phyloP scores from a whole-genome alignment of 2,329 filamentous ascomycete genomes.

The Paradendryphiella salina region DNA sequence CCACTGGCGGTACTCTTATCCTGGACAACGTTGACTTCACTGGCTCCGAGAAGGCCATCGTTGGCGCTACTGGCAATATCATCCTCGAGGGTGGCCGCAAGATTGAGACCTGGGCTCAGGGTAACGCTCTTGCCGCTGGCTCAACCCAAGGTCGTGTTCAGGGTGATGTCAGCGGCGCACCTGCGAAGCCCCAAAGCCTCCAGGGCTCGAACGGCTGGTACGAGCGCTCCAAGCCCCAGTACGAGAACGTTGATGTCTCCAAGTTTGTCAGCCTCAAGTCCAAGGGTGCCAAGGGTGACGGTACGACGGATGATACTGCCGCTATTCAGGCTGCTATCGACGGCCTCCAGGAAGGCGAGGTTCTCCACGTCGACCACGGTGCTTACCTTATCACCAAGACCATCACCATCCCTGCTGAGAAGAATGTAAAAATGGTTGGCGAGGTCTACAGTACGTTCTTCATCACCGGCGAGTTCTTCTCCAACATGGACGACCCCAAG shows the following conservation, averaged over 20 bases:
- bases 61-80: constrained; percentile 58
- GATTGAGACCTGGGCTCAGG: constrained; percentile 76
- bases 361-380: constrained; percentile 68
- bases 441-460: constrained; percentile 92
- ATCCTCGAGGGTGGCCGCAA: constrained; percentile 71
- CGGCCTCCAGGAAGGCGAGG: constrained; percentile 62
- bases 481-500: constrained; percentile 72
- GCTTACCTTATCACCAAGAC: constrained; percentile 65
- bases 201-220: constrained; percentile 71
- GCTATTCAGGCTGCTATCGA: constrained; percentile 80
- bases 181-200: constrained; percentile 68
- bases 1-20: constrained; percentile 78
- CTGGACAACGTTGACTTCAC: constrained; percentile 88
- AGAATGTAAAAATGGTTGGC: constrained; percentile 83
- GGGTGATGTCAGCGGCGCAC: constrained; percentile 51
- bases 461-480: constrained; percentile 74
- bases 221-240: constrained; percentile 87
- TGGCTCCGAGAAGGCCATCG: constrained; percentile 69
- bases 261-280: constrained; percentile 83
- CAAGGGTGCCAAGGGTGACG: constrained; percentile 84
- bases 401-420: constrained; percentile 60
- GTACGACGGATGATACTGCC: constrained; percentile 80
- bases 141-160: constrained; percentile 59
- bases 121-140: constrained; percentile 66
- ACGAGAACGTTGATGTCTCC: constrained; percentile 66